A percentile compares a stretch with the other conserved stretches of the same genome.
phyloP scores from a whole-genome alignment of 1,139 yeast species.

The Geotrichum europaeum region DNA sequence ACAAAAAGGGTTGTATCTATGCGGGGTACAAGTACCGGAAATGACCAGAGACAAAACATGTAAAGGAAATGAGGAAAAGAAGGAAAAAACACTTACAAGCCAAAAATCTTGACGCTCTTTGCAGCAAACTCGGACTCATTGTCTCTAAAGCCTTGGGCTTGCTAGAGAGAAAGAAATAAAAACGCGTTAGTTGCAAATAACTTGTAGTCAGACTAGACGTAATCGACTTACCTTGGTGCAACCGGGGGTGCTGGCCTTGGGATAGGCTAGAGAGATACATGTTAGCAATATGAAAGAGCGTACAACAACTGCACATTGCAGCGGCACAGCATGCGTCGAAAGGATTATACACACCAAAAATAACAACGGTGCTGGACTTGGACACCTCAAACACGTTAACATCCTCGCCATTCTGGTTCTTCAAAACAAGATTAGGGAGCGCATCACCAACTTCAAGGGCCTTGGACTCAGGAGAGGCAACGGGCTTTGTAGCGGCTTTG shows the following conservation, averaged over 20 bases:
- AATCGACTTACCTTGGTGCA: slow-evolving; percentile 43
- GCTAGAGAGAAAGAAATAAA: slow-evolving; percentile 38
- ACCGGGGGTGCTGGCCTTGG: slow-evolving; percentile 92
- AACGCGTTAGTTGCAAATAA: slow-evolving; percentile 28
- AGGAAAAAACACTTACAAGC: slow-evolving; percentile 21
- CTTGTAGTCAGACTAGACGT: slow-evolving; percentile 2
- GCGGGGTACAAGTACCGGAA: not conserved
- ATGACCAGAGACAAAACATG: not conserved
- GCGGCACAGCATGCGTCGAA: not conserved
- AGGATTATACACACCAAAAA: slow-evolving; percentile 44
- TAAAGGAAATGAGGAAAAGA: not conserved
- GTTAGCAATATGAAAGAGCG: not conserved
- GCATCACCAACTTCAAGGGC: slow-evolving; percentile 48
- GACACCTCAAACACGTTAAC: slow-evolving; percentile 35
- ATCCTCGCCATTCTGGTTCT: slow-evolving; percentile 61
- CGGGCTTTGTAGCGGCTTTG: not conserved
- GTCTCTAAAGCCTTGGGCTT: slow-evolving; percentile 82
- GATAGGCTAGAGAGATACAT: slow-evolving; percentile 48
- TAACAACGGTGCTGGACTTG: slow-evolving; percentile 31
- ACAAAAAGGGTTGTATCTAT: not conserved
- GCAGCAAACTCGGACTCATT: slow-evolving; percentile 50
- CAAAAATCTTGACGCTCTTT: slow-evolving; percentile 37
- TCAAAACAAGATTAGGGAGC: slow-evolving; percentile 58
- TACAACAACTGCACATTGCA: not conserved
- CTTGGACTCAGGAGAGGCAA: not conserved